phyloP scores from a whole-genome alignment of 305 asterid species.

The Rubia peregrina region DNA sequence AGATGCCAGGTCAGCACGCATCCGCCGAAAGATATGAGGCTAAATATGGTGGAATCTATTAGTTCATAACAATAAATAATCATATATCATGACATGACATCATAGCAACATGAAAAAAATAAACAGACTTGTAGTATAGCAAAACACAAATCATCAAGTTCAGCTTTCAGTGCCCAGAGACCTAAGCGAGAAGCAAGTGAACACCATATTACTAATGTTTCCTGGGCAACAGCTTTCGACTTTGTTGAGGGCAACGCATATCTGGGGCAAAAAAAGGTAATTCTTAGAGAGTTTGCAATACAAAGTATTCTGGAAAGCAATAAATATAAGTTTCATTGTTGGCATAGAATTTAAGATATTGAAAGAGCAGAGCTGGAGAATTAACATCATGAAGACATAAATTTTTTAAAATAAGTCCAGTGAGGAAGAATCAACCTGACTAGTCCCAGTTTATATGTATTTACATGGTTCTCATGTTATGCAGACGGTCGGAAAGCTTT shows the following conservation, averaged over 20 bases:
- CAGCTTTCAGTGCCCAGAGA: conserved; percentile 97
- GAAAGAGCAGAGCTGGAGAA: neutral
- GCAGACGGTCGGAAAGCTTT: conserved; percentile 99
- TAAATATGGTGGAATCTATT: conserved; percentile 34
- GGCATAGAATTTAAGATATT: neutral
- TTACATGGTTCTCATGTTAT: conserved; percentile 98
- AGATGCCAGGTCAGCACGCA: conserved; percentile 85
- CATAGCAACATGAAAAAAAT: conserved; percentile 14
- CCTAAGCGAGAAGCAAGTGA: conserved; percentile 97
- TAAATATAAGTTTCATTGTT: neutral
- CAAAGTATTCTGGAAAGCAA: neutral
- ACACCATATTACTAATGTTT: conserved; percentile 92
- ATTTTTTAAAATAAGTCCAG: neutral
- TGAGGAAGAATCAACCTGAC: neutral
- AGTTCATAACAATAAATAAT: neutral
- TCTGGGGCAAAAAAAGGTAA: conserved; percentile 29
- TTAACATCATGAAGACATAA: neutral
- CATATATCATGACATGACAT: conserved; percentile 11
- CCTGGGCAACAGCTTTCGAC: conserved; percentile 92
- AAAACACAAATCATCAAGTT: conserved; percentile 95
- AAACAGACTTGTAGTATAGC: conserved; percentile 84
- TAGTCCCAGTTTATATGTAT: neutral
- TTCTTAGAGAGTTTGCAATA: neutral
- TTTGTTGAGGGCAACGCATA: conserved; percentile 79
- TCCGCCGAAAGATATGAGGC: conserved; percentile 74